A percentile compares a stretch with the other conserved stretches of the same genome.
These are phyloP conservation scores for Acacia confusa DNA, from an alignment of 306 rosid genomes.

Conservation along the genomic window DNA sequence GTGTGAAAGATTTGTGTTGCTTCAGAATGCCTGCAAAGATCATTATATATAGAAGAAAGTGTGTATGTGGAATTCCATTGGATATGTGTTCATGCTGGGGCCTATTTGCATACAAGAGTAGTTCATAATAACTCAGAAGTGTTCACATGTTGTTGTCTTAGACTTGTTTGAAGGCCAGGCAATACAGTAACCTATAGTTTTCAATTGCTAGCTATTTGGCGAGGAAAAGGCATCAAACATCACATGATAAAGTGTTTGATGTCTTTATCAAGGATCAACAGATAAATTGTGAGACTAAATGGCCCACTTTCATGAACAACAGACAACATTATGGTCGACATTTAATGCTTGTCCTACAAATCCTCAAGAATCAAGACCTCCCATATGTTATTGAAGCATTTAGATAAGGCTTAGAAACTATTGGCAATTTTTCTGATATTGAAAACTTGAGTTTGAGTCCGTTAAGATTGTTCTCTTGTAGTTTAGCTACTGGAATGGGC, in stretches of 20 bases:
- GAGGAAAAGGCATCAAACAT: background rate
- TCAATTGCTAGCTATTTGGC: background rate
- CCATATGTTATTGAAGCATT: background rate
- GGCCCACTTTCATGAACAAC: background rate
- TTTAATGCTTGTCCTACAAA: background rate
- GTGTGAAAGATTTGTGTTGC: slow-evolving; percentile 21
- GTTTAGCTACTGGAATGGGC: background rate
- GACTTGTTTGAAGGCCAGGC: background rate
- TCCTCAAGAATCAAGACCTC: background rate
- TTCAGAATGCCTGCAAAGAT: background rate
- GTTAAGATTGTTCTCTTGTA: background rate
- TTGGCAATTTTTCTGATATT: background rate
- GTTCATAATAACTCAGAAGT: background rate
- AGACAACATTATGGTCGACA: background rate
- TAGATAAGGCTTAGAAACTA: background rate
- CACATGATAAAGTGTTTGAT: background rate
- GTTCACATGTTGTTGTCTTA: background rate
- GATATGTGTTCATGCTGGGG: background rate
- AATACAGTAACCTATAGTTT: background rate
- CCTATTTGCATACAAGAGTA: background rate
- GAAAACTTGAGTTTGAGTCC: background rate
- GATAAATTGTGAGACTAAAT: background rate
- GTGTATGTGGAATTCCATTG: background rate
- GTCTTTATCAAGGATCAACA: background rate
- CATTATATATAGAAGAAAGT: slow-evolving; percentile 37